Base-by-base conservation (phyloP, 2,329 filamentous ascomycete species). In the Aspergillus sp. region DNA sequence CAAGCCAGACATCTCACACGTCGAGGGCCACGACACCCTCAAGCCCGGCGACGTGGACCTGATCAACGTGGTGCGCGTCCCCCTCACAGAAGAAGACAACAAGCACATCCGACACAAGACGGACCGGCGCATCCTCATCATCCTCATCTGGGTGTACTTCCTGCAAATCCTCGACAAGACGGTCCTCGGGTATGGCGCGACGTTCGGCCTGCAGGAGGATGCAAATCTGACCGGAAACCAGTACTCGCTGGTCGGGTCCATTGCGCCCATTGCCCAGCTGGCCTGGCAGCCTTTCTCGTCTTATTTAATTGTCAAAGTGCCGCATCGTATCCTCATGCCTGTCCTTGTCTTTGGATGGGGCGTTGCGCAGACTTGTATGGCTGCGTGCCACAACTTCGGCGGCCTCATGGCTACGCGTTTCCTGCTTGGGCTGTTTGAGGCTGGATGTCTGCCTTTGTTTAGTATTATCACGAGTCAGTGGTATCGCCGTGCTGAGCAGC, bases 231-330 rank as follows among this genome's bases (percentile, higher is more conserved):
- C 71, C 0, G 83, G 82, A 0, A 78, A 81, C 57, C 77, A 86
- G 57, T 86, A 86, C 71, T 84, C 83, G 0, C 70, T 86, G 19
- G 70, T 87, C 20, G 80, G 82, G 22, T 85, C 82, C 5, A 84
- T 87, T 41, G 75, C 79, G 0, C 77, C 84, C 1, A 84, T 87
- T 22, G 84, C 84, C 1, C 84, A 87, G 68, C 77, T 87, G 37
- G 81, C 73, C 44, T 86, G 83, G 82, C 82, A 86, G 59, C 84
- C 84, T 0, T 83, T 86, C 58, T 85, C 83, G 0, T 83, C 82
- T 0, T 78, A 79, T 56, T 76, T 87, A 33, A 86, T 87, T 58
- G 83, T 87, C 61, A 85, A 82, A 62, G 79, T 87, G 0, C 84
- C 83, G 0, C 83, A 83, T 61, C 78, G 82, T 2, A 82, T 84